Conservation (phyloP, 2,329 filamentous ascomycete species). For the Coccinonectria pachysandricola region DNA sequence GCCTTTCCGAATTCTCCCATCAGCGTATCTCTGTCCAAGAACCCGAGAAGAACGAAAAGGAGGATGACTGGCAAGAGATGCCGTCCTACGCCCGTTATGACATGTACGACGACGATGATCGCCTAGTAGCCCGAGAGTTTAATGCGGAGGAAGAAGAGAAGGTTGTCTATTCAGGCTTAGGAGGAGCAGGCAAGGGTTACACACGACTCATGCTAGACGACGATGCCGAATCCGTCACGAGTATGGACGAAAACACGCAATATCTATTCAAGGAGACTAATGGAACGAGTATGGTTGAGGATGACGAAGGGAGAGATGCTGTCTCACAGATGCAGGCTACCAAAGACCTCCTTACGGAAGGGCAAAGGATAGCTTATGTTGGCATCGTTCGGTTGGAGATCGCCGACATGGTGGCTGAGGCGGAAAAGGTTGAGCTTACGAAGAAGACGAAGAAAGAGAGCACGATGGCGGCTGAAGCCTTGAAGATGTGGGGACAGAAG, state of each 20-base stretch:
- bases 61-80: conserved; percentile 88
- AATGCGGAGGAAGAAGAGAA: conserved; percentile 59
- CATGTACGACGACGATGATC: conserved; percentile 90
- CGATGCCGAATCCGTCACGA: conserved; percentile 85
- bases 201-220: conserved; percentile 93
- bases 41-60: conserved; percentile 39
- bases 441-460: conserved; percentile 64
- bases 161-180: conserved; percentile 64
- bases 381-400: conserved; percentile 77
- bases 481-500: conserved; percentile 95
- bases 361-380: conserved; percentile 92
- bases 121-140: conserved; percentile 72
- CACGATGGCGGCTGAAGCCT: conserved; percentile 59
- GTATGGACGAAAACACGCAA: conserved; percentile 92
- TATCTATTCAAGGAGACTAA: conserved; percentile 79
- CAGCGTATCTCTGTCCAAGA: conserved; percentile 58
- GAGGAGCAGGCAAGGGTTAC: conserved; percentile 89
- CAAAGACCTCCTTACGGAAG: conserved; percentile 89
- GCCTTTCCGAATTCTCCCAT: conserved; percentile 81
- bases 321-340: conserved; percentile 89
- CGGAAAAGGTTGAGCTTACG: conserved; percentile 50
- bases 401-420: conserved; percentile 61
- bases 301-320: conserved; percentile 78
- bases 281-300: conserved; percentile 50
- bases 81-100: conserved; percentile 86